Evolutionary conservation across 2,329 filamentous ascomycete species (phyloP).

Genomic region (Colletotrichum abscissum): DNA sequence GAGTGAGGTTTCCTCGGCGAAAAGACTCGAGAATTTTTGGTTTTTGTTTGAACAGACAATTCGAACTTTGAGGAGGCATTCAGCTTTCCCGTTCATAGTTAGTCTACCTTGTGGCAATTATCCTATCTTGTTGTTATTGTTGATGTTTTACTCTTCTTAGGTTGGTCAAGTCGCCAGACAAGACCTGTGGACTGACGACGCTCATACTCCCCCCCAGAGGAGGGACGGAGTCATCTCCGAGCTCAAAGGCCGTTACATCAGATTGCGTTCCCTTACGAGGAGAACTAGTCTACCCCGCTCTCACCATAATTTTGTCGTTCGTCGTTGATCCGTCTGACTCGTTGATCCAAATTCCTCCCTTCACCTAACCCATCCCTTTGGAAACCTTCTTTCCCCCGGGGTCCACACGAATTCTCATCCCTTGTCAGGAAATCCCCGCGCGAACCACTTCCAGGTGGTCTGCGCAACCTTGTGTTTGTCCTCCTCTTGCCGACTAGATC

Average conservation of each 20-base stretch:
- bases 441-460: not conserved
- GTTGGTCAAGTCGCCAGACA: not conserved
- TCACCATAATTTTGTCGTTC: not conserved
- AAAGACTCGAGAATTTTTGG: too few species aligned
- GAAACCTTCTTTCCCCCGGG: not conserved
- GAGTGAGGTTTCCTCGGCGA: not conserved
- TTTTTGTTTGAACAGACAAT: not conserved
- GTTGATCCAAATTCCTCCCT: not conserved
- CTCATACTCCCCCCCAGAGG: not conserved
- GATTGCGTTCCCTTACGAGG: not conserved
- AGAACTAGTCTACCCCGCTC: not conserved
- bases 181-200: not conserved
- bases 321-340: not conserved
- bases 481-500: conserved; percentile 1
- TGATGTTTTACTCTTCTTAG: not conserved
- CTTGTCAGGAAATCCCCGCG: not conserved
- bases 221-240: not conserved
- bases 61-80: not conserved
- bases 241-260: not conserved
- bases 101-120: not conserved
- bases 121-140: not conserved
- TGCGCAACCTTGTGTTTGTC: not conserved
- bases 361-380: not conserved
- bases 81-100: too few species aligned
- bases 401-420: not conserved